Evolutionary conservation across 2,329 filamentous ascomycete genomes (phyloP).

Genomic region (Alternaria ventricosa): DNA sequence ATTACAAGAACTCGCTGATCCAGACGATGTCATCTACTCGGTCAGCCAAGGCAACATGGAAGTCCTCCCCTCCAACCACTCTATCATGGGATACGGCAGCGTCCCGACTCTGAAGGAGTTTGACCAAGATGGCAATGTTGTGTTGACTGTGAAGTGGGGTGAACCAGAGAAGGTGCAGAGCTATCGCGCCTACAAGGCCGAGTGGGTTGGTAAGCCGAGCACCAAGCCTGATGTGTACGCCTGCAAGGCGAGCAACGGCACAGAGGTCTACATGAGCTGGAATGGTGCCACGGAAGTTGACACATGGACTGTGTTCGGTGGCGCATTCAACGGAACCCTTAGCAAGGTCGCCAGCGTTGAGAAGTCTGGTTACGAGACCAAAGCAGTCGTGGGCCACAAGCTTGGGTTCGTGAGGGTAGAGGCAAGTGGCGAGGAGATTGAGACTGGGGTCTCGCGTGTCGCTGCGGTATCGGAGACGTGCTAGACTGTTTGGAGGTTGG

Average conservation of each 20-base stretch:
- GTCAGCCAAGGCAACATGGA: slow-evolving; percentile 6
- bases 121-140: slow-evolving; percentile 4
- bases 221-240: slow-evolving; percentile 8
- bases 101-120: slow-evolving; percentile 9
- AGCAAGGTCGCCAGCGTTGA: neutral
- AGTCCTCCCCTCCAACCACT: slow-evolving; percentile 1
- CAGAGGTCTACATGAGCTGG: slow-evolving; percentile 18
- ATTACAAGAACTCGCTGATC: slow-evolving; percentile 2
- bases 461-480: neutral
- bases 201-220: slow-evolving; percentile 13
- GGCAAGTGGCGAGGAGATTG: neutral
- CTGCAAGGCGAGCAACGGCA: neutral
- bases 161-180: slow-evolving; percentile 6
- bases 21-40: neutral
- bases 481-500: too few species aligned
- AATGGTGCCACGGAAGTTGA: slow-evolving; percentile 14
- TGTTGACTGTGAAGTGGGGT: slow-evolving; percentile 11
- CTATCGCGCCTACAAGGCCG: slow-evolving; percentile 11
- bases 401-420: neutral
- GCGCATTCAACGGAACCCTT: neutral
- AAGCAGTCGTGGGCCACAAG: neutral
- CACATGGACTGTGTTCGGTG: slow-evolving; percentile 4
- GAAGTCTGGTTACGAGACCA: slow-evolving; percentile 2
- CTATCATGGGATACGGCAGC: slow-evolving; percentile 11
- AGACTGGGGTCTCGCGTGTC: neutral